These are phyloP conservation scores for Suillus spraguei DNA, from an alignment of 768 basidiomycete species.

Conservation along the genomic window DNA sequence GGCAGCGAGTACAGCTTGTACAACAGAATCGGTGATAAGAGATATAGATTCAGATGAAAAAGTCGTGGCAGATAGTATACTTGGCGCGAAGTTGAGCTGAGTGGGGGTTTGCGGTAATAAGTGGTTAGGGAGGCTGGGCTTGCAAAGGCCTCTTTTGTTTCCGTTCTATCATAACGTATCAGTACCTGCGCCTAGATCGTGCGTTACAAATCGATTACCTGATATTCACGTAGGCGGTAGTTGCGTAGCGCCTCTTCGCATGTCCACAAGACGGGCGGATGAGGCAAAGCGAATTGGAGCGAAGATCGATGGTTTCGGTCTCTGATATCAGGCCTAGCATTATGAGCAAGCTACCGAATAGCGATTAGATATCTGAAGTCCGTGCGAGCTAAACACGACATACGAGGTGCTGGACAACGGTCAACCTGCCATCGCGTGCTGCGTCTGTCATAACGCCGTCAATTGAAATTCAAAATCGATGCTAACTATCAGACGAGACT, in stretches of 20 bases:
- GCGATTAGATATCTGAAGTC: constrained; percentile 14
- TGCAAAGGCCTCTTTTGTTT: constrained; percentile 31
- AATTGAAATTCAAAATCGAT: constrained; percentile 10
- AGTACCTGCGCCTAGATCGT: constrained; percentile 1
- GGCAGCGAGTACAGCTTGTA: constrained; percentile 52
- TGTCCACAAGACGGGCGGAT: constrained; percentile 66
- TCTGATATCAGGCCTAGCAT: constrained; percentile 72
- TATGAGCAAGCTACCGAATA: constrained; percentile 52
- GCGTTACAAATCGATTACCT: constrained; percentile 41
- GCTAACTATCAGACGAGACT: constrained; percentile 29
- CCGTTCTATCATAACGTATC: constrained; percentile 27
- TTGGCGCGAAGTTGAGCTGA: constrained; percentile 25
- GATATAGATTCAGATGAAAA: constrained; percentile 46
- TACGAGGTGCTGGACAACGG: constrained; percentile 71
- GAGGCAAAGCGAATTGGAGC: constrained; percentile 65
- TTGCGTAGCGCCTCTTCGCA: constrained; percentile 69
- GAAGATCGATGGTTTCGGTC: constrained; percentile 75
- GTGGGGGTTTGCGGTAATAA: constrained; percentile 31
- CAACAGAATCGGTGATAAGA: constrained; percentile 51
- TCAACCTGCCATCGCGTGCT: constrained; percentile 68
- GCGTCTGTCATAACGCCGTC: constrained; percentile 54
- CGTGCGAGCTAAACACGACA: constrained; percentile 25
- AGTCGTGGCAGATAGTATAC: constrained; percentile 26
- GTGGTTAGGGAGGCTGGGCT: constrained; percentile 25
- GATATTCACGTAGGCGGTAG: constrained; percentile 59